phyloP scores from a whole-genome alignment of 2,329 filamentous ascomycete species.

The Eurotiales sp. region DNA sequence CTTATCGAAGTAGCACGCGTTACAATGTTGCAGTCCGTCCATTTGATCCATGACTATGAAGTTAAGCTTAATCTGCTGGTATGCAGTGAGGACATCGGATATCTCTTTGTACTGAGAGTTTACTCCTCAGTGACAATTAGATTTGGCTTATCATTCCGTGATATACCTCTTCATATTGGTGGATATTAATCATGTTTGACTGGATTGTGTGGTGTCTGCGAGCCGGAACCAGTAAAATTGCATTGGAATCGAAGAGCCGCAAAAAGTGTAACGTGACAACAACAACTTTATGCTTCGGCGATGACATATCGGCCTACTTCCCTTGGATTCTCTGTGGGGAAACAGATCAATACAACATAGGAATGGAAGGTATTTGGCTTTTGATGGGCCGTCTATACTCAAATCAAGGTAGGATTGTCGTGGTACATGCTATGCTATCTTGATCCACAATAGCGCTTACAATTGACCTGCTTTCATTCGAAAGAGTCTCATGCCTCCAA shows the following conservation, averaged over 20 bases:
- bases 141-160: too few relatives aligned
- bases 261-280: slow-evolving; percentile 5
- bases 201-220: not conserved
- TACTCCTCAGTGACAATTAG: not conserved
- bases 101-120: not conserved
- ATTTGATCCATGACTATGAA: not conserved
- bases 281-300: too few relatives aligned
- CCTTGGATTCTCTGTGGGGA: not conserved
- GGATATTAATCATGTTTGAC: not conserved
- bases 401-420: not conserved
- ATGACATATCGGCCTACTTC: not conserved
- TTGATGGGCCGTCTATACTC: not conserved
- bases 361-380: not conserved
- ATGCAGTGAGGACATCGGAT: too few relatives aligned
- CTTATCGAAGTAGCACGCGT: not conserved
- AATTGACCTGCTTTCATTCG: not conserved
- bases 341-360: not conserved
- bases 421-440: not conserved
- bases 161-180: not conserved
- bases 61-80: not conserved
- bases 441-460: not conserved
- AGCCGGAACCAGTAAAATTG: not conserved
- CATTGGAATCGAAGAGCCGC: not conserved
- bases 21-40: slow-evolving; percentile 6
- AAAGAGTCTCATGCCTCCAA: too few relatives aligned